A percentile compares a stretch with the other conserved stretches of the same genome.
phyloP scores from a whole-genome alignment of 75 land plant genomes.

The Cunninghamia lanceolata region DNA sequence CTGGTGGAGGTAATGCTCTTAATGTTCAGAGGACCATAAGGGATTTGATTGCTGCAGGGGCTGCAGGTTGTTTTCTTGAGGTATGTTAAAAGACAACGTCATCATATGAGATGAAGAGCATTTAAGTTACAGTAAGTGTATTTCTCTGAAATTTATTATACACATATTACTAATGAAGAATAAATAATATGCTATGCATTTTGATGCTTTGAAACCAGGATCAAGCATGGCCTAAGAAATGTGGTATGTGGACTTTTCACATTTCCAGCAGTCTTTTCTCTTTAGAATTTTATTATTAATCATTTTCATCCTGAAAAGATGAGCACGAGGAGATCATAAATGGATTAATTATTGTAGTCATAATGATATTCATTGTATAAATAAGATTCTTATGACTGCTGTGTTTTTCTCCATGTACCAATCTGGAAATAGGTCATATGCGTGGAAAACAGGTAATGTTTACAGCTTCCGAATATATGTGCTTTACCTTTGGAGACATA shows the following conservation, averaged over 20 bases:
- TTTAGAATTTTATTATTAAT: background rate
- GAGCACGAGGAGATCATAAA: background rate
- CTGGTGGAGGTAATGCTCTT: slow-evolving; percentile 48
- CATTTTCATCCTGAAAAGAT: background rate
- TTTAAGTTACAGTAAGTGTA: background rate
- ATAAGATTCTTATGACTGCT: background rate
- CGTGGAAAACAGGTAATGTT: slow-evolving; percentile 43
- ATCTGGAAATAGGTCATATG: slow-evolving; percentile 34
- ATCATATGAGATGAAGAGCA: background rate
- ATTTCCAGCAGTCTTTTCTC: background rate
- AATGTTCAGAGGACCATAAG: slow-evolving; percentile 42
- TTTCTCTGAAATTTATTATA: background rate
- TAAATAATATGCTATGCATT: background rate
- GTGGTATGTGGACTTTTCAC: slow-evolving; percentile 20
- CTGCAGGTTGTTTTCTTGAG: slow-evolving; percentile 49
- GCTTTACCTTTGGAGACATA: background rate
- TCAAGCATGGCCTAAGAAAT: slow-evolving; percentile 53
- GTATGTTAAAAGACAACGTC: slow-evolving; percentile 10
- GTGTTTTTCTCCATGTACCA: background rate
- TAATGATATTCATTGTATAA: background rate
- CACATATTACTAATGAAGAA: background rate
- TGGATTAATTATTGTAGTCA: background rate
- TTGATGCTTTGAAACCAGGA: slow-evolving; percentile 22
- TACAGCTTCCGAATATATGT: background rate
- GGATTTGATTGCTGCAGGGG: slow-evolving; percentile 42